Base-by-base conservation (phyloP, 495 filamentous ascomycete species). In the Xylaria scruposa region DNA sequence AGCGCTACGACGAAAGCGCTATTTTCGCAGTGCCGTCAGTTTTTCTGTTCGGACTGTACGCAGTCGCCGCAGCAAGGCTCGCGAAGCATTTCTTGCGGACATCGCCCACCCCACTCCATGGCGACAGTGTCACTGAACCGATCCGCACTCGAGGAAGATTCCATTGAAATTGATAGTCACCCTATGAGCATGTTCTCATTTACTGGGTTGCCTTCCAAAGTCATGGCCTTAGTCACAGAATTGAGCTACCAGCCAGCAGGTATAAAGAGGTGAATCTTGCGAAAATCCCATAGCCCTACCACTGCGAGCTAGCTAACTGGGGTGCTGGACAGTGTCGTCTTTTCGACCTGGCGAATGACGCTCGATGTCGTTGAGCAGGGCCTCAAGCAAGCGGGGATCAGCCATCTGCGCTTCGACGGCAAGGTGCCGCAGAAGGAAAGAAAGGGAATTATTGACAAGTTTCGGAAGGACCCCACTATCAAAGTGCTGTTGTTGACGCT, bases 261-360 rank as follows among this genome's bases (percentile, higher is more conserved):
- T 15, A 21, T 63, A n/a, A 63, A 63, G 38, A 63, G 60, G 60
- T 63, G n/a, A 44, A 38, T 63, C 3, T 42, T 63, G 36, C 36
- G 7, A 26, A 44, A 31, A 46, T 17, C 24, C 15, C 2, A 40
- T 19, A 40, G 33, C 33, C 8, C 8, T 60, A 9, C 0, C 8
- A 36, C 17, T 6, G 60, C 9, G 7, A 29, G 21, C 38, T 58
- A 59, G 36, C 51, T 24, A 21, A 31, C 21, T 12, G 8, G 38
- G 33, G 17, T 3, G 44, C 60, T 46, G 17, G 10, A 9, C 44
- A 85, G 83, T 49, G 71, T 87, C 46, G 81, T 87, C 0, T 87
- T 86, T 67, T 83, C 84, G 0, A 80, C 70, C 2, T 86, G 85
- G 85, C 77, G 80, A 40, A 74, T 76, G 46, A 85, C 81, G 5